Evolutionary conservation across 1,284 basidiomycete species (phyloP), one percentile per base, ranked within the genome.

Genomic region (Puccinia hordei): DNA sequence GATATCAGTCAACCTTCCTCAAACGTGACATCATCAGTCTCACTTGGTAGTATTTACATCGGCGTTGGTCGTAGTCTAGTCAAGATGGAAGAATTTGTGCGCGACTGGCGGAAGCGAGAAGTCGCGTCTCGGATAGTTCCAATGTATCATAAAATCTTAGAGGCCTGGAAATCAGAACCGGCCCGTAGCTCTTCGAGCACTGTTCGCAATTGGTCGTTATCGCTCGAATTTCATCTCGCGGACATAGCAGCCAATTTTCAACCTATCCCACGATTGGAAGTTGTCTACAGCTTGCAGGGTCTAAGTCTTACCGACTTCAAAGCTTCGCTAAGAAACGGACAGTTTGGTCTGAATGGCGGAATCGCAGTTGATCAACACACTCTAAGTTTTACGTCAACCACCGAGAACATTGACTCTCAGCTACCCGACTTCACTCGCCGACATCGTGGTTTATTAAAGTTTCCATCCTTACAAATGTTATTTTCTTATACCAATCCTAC

Each of bases 351-450:
- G 22, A 61, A 22, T 41, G 53, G 72, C 24, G 72, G 72, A 22
- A 44, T 61, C 15, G 57, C 53, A 44, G 51, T 73, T 33, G 72
- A 73, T 57, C 53, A 73, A n/a, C 72, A 73, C 57, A 57, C 53
- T 73, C 41, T 73, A 55, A 73, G 72, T 41, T 73, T 73, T 73
- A 73, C 72, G 10, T 73, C 72, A 61, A 55, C 72, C n/a, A 59
- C 72, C 38, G 72, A 73, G 49, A 51, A 73, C 33, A 44, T 46
- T 19, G 49, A 44, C 38, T 57, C 72, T 41, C 30, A 38, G 57
- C 33, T 55, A 10, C 41, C 55, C 2, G 72, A 24, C 55, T 59
- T 51, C 53, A 46, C 33, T 8, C 38, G 15, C 15, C 72, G 38
- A 38, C 72, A 73, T 41, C 72, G 17, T 53, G 72, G 72, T 44